phyloP scores from a whole-genome alignment of 768 basidiomycete species.

The Tricholoma matsutake region DNA sequence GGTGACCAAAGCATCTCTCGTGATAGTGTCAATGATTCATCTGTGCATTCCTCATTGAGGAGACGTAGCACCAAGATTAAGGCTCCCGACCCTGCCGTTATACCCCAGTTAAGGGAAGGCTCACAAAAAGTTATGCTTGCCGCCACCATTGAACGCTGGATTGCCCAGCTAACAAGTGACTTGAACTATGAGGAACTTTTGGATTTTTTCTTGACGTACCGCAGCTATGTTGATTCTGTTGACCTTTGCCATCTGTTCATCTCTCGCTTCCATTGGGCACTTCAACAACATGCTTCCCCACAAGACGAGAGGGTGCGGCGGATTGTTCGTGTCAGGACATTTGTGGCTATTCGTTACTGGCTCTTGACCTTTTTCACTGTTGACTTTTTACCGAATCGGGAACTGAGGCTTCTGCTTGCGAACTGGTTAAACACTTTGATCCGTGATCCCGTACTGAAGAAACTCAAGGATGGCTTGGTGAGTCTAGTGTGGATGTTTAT shows the following conservation, averaged over 20 bases:
- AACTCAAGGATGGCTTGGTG: constrained; percentile 69
- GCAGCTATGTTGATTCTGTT: constrained; percentile 75
- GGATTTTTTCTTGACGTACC: constrained; percentile 90
- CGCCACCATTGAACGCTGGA: constrained; percentile 91
- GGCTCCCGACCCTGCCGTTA: constrained; percentile 25
- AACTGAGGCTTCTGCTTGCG: constrained; percentile 68
- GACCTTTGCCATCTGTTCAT: constrained; percentile 83
- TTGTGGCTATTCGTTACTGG: constrained; percentile 90
- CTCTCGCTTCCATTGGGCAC: constrained; percentile 87
- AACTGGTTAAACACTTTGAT: constrained; percentile 80
- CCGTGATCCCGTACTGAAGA: constrained; percentile 65
- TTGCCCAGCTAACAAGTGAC: constrained; percentile 85
- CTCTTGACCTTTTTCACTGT: constrained; percentile 85
- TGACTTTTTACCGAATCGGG: constrained; percentile 82
- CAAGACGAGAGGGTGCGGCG: constrained; percentile 71
- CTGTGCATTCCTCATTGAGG: constrained; percentile 32
- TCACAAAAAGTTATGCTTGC: constrained; percentile 65
- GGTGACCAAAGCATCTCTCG: constrained; percentile 33
- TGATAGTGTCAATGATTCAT: constrained; percentile 32
- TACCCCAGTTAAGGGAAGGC: constrained; percentile 16
- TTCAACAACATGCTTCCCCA: constrained; percentile 44
- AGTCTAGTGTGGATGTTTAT: constrained; percentile 24
- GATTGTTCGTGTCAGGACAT: constrained; percentile 85
- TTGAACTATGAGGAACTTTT: constrained; percentile 84
- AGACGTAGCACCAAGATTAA: constrained; percentile 33